A percentile compares a stretch with the other conserved stretches of the same genome.
phyloP scores from a whole-genome alignment of 208 protist genomes.

The Eutreptiella sp. region DNA sequence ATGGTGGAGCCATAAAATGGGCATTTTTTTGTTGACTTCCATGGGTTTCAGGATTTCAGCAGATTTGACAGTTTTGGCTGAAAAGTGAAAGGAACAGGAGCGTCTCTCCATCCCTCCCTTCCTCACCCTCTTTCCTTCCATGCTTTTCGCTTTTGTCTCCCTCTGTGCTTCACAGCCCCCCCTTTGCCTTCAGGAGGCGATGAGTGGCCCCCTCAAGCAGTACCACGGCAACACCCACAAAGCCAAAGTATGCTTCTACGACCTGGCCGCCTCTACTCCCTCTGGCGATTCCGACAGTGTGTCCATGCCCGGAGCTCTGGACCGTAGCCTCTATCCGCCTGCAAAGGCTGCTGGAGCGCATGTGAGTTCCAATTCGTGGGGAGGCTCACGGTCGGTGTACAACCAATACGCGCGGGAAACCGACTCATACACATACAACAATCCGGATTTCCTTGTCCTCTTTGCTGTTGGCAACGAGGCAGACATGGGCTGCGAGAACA shows the following conservation, averaged over 20 bases:
- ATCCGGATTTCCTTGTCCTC: neutral
- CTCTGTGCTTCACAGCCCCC: no score
- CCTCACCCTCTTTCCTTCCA: no score
- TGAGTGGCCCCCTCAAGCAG: no score
- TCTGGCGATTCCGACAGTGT: neutral
- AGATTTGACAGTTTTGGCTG: no score
- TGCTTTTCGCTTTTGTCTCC: no score
- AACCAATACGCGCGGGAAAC: neutral
- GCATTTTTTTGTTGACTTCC: no score
- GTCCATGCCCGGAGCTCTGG: neutral
- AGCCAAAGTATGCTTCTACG: slow-evolving; percentile 9
- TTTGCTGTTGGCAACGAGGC: slow-evolving; percentile 20
- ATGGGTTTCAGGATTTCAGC: no score
- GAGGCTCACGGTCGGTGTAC: neutral
- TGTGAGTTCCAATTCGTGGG: slow-evolving; percentile 15
- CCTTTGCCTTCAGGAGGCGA: no score
- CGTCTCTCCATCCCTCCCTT: no score
- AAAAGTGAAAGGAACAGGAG: no score
- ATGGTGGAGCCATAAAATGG: no score
- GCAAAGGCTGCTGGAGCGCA: slow-evolving; percentile 8
- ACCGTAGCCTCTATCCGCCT: neutral
- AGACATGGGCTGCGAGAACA: slow-evolving; percentile 2
- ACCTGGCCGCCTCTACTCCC: neutral
- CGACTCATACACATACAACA: neutral
- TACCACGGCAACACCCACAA: slow-evolving; percentile 12